Base-by-base conservation (phyloP, 2,329 filamentous ascomycete species). In the Allantophomopsis lycopodina region DNA sequence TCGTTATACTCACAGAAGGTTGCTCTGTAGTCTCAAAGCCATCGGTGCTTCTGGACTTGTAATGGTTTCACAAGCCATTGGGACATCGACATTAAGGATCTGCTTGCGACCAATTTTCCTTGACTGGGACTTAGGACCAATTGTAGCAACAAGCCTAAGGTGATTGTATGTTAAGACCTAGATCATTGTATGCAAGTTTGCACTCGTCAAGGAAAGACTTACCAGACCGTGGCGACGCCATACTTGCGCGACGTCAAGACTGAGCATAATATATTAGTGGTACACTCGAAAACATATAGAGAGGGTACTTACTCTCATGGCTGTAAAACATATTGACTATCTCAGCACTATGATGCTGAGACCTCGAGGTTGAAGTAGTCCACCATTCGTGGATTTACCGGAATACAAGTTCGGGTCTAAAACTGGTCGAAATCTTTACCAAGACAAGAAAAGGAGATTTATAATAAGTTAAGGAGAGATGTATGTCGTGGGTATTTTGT, bases 151-250 rank as follows among this genome's bases (percentile, higher is more conserved):
- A 33, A 95, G 76, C 89, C 89, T 95, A 46, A 32, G 23, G 35
- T 17, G 13, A 30, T 28, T 13, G 35, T 38, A 33, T 40, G 31
- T 46, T 40, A 40, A 31, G 23, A 28, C 10, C 23, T 12, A 10
- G 23, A 28, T 8, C 10, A 8, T 12, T 28, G 3, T 12, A 12
- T 12, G 7, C 11, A 28, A 8, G 10, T 4, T 28, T 28, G 4
- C 10, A 28, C 11, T 8, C 23, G 23, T 20, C 8, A 13, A 34
- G 10, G 17, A 32, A 0, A n/a, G 16, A 53, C 73, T 53, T 68
- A 94, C 89, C 91, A 98, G 44, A 98, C 80, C 2, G 89, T 98
- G 12, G 89, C 83, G 42, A 98, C 83, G 41, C 91, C 91, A 72
- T 95, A 83, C 57, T 91, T 81, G 54, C 78, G 78, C 45, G 74